Base-by-base conservation (phyloP, 2,329 filamentous ascomycete species). In the Pezicula rhizophila region DNA sequence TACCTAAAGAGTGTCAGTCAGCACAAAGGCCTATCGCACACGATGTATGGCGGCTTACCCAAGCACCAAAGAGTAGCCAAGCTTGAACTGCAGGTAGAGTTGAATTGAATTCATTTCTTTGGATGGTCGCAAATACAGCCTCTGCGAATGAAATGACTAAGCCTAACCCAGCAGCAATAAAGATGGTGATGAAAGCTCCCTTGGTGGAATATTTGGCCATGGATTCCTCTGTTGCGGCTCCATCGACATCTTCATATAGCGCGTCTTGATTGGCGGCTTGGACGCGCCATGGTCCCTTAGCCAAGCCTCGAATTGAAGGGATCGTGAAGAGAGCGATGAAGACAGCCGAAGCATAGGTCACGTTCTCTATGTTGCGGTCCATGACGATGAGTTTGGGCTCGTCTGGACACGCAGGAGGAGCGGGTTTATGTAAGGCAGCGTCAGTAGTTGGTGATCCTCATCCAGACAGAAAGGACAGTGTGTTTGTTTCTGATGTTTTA, bases 181-280 rank as follows among this genome's bases (percentile, higher is more conserved):
- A 62, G 39, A 85, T 70, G 26, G 71, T 62, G 8, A 69, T 52
- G 60, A 82, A 84, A 51, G 79, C 74, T 50, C 71, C 58, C 49
- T 70, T 77, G 57, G 79, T 77, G 28, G 83, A 84, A 61, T 84
- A 89, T 28, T 73, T 71, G 18, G 74, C 71, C 47, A 80, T 63
- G 2, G 81, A 80, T 59, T 85, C 81, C 42, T 78, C 73, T 0
- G 79, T 85, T 35, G 82, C 84, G 52, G 74, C 73, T 46, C 86
- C 86, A 65, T 90, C 86, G 50, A 74, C 67, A 60, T 90, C 86
- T 56, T 82, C 71, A 59, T 89, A 90, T 2, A 60, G 4, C 8
- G 7, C 47, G 20, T 49, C 51, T 6, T 48, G 47, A 41, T 46
- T 14, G 33, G 48, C 42, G 34, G n/a, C 35, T 34, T 52, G 57